Conservation (phyloP, 768 basidiomycete species). For the Hericium rajendrae region DNA sequence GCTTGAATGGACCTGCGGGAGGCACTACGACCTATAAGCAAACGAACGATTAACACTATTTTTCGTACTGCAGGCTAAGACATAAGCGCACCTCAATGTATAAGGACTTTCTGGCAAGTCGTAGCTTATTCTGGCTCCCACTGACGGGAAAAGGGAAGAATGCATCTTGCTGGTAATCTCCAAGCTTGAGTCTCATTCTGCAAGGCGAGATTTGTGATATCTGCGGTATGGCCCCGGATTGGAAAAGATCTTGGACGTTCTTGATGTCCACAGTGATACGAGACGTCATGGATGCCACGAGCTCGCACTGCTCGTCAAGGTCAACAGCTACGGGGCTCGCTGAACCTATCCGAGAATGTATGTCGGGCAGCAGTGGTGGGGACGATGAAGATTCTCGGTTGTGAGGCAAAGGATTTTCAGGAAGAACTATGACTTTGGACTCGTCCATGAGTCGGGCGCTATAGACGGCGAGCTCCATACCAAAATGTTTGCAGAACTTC, state of each 20-base stretch:
- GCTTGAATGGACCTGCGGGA: conserved; percentile 11
- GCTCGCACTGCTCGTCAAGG: neutral
- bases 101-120: conserved; percentile 44
- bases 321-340: neutral
- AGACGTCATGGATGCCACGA: conserved; percentile 2
- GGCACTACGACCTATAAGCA: conserved; percentile 20
- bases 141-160: conserved; percentile 37
- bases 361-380: neutral
- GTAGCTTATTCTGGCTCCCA: conserved; percentile 26
- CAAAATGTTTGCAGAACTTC: conserved; percentile 6
- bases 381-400: neutral
- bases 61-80: no score
- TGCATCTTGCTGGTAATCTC: conserved; percentile 19
- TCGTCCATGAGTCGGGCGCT: conserved; percentile 14
- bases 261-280: conserved; percentile 8
- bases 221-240: conserved; percentile 6
- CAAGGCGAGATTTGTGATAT: conserved; percentile 23
- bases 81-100: conserved; percentile 29
- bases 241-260: conserved; percentile 5
- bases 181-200: conserved; percentile 23
- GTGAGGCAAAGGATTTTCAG: conserved; percentile 12
- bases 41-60: conserved; percentile 12
- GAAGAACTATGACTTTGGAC: conserved; percentile 16
- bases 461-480: conserved; percentile 5
- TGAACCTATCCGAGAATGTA: neutral